These are phyloP conservation scores for Murraya paniculata DNA, from an alignment of 345 rosid species.

Conservation along the genomic window DNA sequence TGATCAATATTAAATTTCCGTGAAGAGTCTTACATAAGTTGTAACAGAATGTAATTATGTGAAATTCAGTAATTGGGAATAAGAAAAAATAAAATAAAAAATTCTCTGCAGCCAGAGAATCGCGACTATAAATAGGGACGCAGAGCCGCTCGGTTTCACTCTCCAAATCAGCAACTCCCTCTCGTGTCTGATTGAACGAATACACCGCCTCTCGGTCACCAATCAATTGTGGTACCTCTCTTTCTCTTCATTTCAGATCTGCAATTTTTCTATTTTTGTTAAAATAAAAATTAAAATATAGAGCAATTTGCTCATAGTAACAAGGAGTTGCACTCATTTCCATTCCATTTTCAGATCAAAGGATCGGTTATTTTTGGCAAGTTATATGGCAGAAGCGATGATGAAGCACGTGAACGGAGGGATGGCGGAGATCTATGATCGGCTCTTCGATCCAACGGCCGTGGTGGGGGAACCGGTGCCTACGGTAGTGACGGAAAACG, in stretches of 20 bases:
- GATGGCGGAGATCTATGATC: conserved; percentile 25
- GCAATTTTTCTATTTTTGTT: neutral
- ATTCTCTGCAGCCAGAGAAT: too few species aligned
- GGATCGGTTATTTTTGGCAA: too few species aligned
- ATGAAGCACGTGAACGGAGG: conserved; percentile 8
- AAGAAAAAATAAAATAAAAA: too few species aligned
- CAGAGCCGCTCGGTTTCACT: neutral
- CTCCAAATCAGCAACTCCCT: neutral
- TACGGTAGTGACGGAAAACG: conserved; percentile 22
- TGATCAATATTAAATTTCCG: too few species aligned
- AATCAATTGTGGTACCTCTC: neutral
- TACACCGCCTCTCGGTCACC: neutral
- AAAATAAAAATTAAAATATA: neutral
- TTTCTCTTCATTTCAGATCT: conserved; percentile 3
- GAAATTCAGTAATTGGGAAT: too few species aligned
- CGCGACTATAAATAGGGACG: neutral
- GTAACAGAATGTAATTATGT: too few species aligned
- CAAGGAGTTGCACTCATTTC: neutral
- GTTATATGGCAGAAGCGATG: neutral
- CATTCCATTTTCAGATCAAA: neutral
- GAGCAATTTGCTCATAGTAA: neutral
- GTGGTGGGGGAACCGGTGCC: conserved; percentile 50
- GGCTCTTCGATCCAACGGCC: conserved; percentile 46
- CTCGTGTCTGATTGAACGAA: neutral
- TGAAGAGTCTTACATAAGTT: too few species aligned